Evolutionary conservation across 495 filamentous ascomycete species (phyloP).

Genomic region (Daldinia bambusicola): DNA sequence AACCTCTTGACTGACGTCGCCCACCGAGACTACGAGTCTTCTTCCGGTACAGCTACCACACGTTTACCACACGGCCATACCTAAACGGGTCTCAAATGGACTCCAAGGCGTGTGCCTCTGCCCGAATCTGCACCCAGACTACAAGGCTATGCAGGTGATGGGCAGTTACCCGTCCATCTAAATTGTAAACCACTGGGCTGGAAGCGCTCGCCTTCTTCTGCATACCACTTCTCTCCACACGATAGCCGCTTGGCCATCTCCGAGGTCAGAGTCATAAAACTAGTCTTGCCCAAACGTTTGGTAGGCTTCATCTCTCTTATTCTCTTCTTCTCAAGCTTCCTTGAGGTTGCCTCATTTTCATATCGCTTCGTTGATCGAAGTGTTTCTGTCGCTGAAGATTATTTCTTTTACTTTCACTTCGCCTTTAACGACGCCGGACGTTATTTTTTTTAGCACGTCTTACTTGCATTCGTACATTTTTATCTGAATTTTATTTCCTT

Average conservation of each 20-base stretch:
- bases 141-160: slow-evolving; percentile 39
- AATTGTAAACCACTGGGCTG: slow-evolving; percentile 30
- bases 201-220: slow-evolving; percentile 45
- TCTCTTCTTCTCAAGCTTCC: slow-evolving; percentile 51
- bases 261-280: slow-evolving; percentile 47
- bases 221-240: slow-evolving; percentile 28
- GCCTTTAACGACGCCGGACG: slow-evolving; percentile 58
- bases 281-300: slow-evolving; percentile 43
- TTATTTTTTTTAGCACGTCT: slow-evolving; percentile 46
- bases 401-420: slow-evolving; percentile 36
- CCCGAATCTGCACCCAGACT: slow-evolving; percentile 36
- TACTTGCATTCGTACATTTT: slow-evolving; percentile 32
- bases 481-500: slow-evolving; percentile 22
- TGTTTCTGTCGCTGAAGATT: slow-evolving; percentile 54
- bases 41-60: slow-evolving; percentile 40
- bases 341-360: slow-evolving; percentile 51
- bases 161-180: slow-evolving; percentile 38
- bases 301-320: slow-evolving; percentile 38
- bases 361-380: slow-evolving; percentile 64
- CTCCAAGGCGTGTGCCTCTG: slow-evolving; percentile 34
- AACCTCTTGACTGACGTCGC: slow-evolving; percentile 34
- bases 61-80: slow-evolving; percentile 40
- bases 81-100: slow-evolving; percentile 33
- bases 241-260: slow-evolving; percentile 45
- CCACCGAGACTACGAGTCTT: slow-evolving; percentile 34